Evolutionary conservation across 106 monocot genomes (phyloP).

Genomic region (Acorus calamus): DNA sequence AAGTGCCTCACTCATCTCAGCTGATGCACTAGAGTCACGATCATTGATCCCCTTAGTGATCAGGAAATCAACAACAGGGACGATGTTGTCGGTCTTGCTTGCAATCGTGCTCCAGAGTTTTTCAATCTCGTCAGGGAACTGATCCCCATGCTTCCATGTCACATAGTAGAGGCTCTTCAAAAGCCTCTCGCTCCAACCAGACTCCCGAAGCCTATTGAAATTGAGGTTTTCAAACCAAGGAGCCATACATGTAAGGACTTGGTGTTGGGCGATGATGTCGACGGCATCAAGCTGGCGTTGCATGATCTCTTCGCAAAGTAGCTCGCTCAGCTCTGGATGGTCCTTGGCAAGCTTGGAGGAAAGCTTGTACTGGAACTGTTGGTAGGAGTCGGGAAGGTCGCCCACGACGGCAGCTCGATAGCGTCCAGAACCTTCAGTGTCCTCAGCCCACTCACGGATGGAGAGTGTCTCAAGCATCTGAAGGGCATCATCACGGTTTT

Average conservation of each 20-base stretch:
- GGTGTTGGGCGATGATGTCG: conserved; percentile 97
- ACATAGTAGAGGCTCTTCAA: conserved; percentile 97
- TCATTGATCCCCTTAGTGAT: conserved; percentile 97
- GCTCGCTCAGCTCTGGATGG: conserved; percentile 92
- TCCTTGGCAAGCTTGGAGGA: conserved; percentile 94
- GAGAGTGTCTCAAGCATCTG: conserved; percentile 99
- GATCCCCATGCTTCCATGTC: conserved; percentile 95
- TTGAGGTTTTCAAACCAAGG: conserved; percentile 98
- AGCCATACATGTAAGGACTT: conserved; percentile 94
- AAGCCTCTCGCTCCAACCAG: conserved; percentile 93
- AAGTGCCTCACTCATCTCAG: conserved; percentile 90
- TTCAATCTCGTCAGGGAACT: conserved; percentile 98
- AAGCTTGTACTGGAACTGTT: conserved; percentile 96
- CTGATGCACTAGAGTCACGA: conserved; percentile 92
- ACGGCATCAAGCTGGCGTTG: conserved; percentile 96
- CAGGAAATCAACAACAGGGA: conserved; percentile 87
- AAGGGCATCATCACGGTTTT: conserved; percentile 86
- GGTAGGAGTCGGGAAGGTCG: conserved; percentile 98
- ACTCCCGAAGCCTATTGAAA: conserved; percentile 71
- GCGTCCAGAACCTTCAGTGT: conserved; percentile 47
- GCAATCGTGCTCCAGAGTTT: conserved; percentile 98
- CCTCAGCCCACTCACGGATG: conserved; percentile 92
- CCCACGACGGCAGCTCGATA: conserved; percentile 96
- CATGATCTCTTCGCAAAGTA: conserved; percentile 93
- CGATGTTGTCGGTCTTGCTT: conserved; percentile 72